Percentiles rank a stretch among this genome's conserved stretches.
phyloP scores from a whole-genome alignment of 2,329 filamentous ascomycete species.

The Penicillium olsonii region DNA sequence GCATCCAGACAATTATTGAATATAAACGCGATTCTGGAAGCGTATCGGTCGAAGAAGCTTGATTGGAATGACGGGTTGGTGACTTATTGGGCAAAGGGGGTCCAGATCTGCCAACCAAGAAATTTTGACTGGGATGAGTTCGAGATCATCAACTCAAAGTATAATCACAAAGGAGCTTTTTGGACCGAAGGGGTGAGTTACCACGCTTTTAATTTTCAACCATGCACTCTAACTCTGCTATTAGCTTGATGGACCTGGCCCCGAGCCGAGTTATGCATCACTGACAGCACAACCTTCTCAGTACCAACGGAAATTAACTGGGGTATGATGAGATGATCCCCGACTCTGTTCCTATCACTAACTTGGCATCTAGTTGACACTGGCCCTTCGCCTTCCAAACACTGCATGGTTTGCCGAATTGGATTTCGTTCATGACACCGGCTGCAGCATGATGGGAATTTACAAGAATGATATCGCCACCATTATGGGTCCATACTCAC shows the following conservation, averaged over 20 bases:
- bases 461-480: background rate
- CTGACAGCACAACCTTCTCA: background rate
- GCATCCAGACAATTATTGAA: background rate
- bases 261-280: background rate
- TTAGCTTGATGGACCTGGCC: background rate
- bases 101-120: conserved; percentile 2
- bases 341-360: background rate
- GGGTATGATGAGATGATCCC: background rate
- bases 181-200: conserved; percentile 5
- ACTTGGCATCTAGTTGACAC: background rate
- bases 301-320: background rate
- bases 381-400: background rate
- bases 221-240: background rate
- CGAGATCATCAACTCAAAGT: background rate
- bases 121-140: conserved; percentile 9
- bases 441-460: background rate
- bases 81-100: conserved; percentile 4
- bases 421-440: background rate
- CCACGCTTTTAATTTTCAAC: background rate
- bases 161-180: background rate
- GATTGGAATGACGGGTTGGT: background rate
- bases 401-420: background rate
- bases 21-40: background rate
- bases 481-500: conserved; percentile 2
- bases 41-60: background rate